Base-by-base conservation (phyloP, 2,329 filamentous ascomycete genomes). In the Penicillium sp. region DNA sequence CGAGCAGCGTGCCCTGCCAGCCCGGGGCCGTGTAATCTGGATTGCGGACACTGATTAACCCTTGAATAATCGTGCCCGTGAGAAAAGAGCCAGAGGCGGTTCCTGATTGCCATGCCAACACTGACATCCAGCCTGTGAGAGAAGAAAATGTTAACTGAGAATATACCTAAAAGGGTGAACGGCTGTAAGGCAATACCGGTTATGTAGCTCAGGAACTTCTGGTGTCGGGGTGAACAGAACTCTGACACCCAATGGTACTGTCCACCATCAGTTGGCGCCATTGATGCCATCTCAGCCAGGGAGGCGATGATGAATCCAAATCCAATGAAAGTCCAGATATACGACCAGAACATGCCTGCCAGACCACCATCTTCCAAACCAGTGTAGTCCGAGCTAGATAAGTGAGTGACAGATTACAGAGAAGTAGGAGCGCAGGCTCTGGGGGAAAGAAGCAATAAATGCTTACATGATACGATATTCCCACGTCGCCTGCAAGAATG, bases 211-310 rank as follows among this genome's bases (percentile, higher is more conserved):
- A 74, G 59, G 33, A 72, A 69, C 40, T 66, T 70, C 57, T 74
- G 70, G 37, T 55, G 66, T 12, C 57, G 61, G 20, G 60, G 61
- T 6, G 71, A 71, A 23, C 71, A 68, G 53, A 73, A 73, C 51
- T 74, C 55, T 14, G 47, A 49, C 4, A 49, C 47, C 47, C 47
- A 49, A 27, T 49, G 47, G 33, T 49, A 49, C 9, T 73, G 70
- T 20, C 69, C 70, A 25, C 73, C 73, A 26, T 69, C 66, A 1
- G 73, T 74, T 7, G 74, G 75, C 18, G 72, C 68, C 73, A 67
- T 70, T 14, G 15, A 31, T 8, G 18, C 70, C 73, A 91, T 79
- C 70, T 95, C 90, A 0, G 88, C 83, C 66, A 93, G 78, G 4
- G 73, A 74, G 15, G 62, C 60, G 27, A 75, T 68, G 18, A 92